phyloP scores from a whole-genome alignment of 2,329 filamentous ascomycete species.

The Parasarocladium wereldwijsianum region DNA sequence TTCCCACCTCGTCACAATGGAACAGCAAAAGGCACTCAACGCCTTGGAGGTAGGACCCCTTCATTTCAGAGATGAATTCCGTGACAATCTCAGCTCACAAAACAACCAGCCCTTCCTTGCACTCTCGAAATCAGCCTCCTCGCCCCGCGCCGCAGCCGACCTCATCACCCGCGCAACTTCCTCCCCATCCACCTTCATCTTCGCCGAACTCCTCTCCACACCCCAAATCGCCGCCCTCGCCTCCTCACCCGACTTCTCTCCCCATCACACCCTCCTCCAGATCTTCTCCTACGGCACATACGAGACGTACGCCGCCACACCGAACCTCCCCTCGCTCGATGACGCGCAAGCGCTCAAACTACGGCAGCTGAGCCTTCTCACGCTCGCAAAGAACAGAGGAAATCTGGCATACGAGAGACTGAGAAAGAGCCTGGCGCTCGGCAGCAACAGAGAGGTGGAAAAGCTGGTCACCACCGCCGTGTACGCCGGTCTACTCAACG shows the following conservation, averaged over 20 bases:
- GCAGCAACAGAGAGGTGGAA: conserved; percentile 59
- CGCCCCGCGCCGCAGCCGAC: conserved; percentile 71
- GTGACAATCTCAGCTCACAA: conserved; percentile 19
- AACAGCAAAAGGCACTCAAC: conserved; percentile 54
- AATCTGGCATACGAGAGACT: conserved; percentile 64
- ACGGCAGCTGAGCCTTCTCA: conserved; percentile 76
- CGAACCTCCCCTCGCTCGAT: conserved; percentile 45
- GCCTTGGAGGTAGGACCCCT: conserved; percentile 39
- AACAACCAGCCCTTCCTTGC: conserved; percentile 74
- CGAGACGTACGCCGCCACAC: conserved; percentile 45
- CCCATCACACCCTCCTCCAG: conserved; percentile 58
- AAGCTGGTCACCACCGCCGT: conserved; percentile 75
- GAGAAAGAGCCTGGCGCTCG: conserved; percentile 50
- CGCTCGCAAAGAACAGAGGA: conserved; percentile 52
- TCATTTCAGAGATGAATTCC: background rate
- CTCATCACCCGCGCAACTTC: conserved; percentile 79
- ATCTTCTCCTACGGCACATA: conserved; percentile 92
- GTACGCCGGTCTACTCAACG: conserved; percentile 70
- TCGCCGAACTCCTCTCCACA: conserved; percentile 78
- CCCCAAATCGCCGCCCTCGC: conserved; percentile 64
- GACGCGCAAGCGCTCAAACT: conserved; percentile 69
- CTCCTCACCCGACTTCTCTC: conserved; percentile 41
- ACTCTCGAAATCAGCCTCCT: conserved; percentile 72
- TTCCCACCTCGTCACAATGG: conserved; percentile 35
- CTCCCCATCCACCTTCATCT: conserved; percentile 80